These are phyloP conservation scores for Spencermartinsiella ligniputridi DNA, from an alignment of 1,139 yeast species.

Conservation along the genomic window DNA sequence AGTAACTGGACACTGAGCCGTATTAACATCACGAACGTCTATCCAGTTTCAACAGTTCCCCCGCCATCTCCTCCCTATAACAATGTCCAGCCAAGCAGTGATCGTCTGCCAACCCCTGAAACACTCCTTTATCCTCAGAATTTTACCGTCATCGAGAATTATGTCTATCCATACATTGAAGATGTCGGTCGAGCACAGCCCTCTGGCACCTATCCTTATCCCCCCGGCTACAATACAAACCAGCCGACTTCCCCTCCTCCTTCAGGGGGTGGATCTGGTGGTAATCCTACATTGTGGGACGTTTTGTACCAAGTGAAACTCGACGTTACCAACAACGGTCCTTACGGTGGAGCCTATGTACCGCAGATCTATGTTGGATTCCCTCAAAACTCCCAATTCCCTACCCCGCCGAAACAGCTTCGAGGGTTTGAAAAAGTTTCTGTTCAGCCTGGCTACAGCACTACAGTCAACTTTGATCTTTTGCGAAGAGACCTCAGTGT, in stretches of 20 bases:
- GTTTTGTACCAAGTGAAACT: constrained; percentile 47
- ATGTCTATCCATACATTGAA: constrained; percentile 31
- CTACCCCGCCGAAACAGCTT: constrained; percentile 48
- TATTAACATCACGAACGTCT: constrained; percentile 37
- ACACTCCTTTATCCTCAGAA: constrained; percentile 49
- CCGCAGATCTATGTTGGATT: constrained; percentile 56
- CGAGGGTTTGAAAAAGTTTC: constrained; percentile 59
- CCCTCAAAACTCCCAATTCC: constrained; percentile 40
- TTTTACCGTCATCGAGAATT: constrained; percentile 18
- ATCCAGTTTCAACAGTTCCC: constrained; percentile 45
- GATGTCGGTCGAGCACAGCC: constrained; percentile 19
- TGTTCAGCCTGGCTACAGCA: constrained; percentile 42
- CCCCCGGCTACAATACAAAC: constrained; percentile 47
- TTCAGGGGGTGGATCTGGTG: constrained; percentile 59
- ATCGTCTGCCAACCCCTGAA: constrained; percentile 42
- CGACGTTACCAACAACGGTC: constrained; percentile 48
- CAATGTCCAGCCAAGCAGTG: constrained; percentile 29
- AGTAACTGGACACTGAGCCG: constrained; percentile 43
- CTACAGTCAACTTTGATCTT: constrained; percentile 43
- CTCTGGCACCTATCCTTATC: constrained; percentile 45
- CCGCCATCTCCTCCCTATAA: constrained; percentile 47
- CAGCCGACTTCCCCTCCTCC: constrained; percentile 38
- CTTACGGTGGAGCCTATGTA: constrained; percentile 47
- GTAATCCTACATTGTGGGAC: constrained; percentile 43
- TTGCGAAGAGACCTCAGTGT: constrained; percentile 53